phyloP scores from a whole-genome alignment of 441 rosid genomes.

The Gossypium armourianum region DNA sequence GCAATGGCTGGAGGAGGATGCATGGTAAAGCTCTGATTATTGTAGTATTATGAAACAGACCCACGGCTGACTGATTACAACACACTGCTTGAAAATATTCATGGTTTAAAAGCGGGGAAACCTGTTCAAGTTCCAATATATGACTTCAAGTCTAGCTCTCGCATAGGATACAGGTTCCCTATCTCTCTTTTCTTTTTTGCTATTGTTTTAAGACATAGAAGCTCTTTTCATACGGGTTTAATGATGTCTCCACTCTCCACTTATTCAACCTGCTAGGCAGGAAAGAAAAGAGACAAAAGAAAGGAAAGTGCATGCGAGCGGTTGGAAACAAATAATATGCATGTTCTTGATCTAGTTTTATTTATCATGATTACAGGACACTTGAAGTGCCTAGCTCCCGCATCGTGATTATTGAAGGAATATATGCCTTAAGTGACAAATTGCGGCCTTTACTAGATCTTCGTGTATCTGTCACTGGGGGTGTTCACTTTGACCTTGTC shows the following conservation, averaged over 20 bases:
- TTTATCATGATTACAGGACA: conserved; percentile 40
- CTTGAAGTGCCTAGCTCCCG: conserved; percentile 83
- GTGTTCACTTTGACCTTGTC: conserved; percentile 92
- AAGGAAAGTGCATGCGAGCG: not conserved
- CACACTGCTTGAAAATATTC: conserved; percentile 67
- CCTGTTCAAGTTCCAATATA: conserved; percentile 79
- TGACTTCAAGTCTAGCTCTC: conserved; percentile 85
- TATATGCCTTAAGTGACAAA: conserved; percentile 78
- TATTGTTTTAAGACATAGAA: conserved; percentile 11
- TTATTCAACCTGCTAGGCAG: conserved; percentile 2
- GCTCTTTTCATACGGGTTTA: conserved; percentile 9
- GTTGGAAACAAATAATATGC: conserved; percentile 6
- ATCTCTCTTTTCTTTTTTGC: conserved; percentile 14
- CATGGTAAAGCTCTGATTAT: conserved; percentile 20
- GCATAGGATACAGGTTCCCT: conserved; percentile 68
- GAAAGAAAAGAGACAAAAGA: not conserved
- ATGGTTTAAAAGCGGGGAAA: conserved; percentile 70
- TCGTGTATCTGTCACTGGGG: conserved; percentile 92
- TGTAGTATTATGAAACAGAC: conserved; percentile 46
- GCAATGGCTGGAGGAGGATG: conserved; percentile 4
- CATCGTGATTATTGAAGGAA: conserved; percentile 86
- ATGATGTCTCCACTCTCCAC: conserved; percentile 5
- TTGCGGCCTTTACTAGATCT: conserved; percentile 84
- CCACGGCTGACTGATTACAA: conserved; percentile 91
- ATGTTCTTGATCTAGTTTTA: conserved; percentile 8